These are phyloP conservation scores for Fusarium annulatum DNA, from an alignment of 2,329 filamentous ascomycete species.

Conservation along the genomic window DNA sequence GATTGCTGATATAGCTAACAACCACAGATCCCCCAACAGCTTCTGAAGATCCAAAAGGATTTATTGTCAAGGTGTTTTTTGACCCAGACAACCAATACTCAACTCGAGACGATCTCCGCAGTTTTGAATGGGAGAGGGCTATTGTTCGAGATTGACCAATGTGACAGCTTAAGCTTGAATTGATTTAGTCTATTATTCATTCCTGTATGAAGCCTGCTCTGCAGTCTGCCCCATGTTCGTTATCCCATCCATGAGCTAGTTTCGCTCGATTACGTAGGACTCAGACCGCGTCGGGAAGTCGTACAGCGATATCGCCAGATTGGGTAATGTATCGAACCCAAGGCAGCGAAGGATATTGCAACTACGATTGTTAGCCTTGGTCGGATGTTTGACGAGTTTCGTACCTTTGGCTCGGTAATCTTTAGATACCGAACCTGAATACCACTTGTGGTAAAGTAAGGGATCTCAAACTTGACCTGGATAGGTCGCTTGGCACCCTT, in stretches of 20 bases:
- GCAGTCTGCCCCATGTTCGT: slow-evolving; percentile 28
- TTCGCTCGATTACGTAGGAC: slow-evolving; percentile 17
- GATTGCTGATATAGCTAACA: neutral
- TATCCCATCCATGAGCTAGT: slow-evolving; percentile 19
- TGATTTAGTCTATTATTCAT: slow-evolving; percentile 44
- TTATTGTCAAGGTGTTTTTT: slow-evolving; percentile 50
- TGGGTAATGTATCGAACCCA: slow-evolving; percentile 99
- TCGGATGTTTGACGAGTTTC: slow-evolving; percentile 42
- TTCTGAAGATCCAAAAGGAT: slow-evolving; percentile 45
- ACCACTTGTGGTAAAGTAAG: slow-evolving; percentile 99
- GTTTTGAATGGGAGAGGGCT: slow-evolving; percentile 43
- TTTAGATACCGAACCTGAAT: slow-evolving; percentile 99
- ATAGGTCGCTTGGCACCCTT: slow-evolving; percentile 95
- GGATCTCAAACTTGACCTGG: slow-evolving; percentile 99
- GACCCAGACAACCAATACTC: slow-evolving; percentile 48
- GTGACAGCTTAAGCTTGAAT: slow-evolving; percentile 13
- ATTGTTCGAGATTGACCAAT: slow-evolving; percentile 41
- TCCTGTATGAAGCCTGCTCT: slow-evolving; percentile 39
- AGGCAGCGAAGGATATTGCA: slow-evolving; percentile 97
- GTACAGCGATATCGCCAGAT: slow-evolving; percentile 94
- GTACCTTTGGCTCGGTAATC: slow-evolving; percentile 98
- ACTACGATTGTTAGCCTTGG: slow-evolving; percentile 59
- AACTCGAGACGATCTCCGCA: slow-evolving; percentile 35
- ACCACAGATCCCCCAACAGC: slow-evolving; percentile 40
- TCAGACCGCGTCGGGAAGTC: slow-evolving; percentile 88